Evolutionary conservation across 2,329 filamentous ascomycete genomes (phyloP), one percentile per base, ranked within the genome.

Genomic region (Purpureocillium lavendulum): DNA sequence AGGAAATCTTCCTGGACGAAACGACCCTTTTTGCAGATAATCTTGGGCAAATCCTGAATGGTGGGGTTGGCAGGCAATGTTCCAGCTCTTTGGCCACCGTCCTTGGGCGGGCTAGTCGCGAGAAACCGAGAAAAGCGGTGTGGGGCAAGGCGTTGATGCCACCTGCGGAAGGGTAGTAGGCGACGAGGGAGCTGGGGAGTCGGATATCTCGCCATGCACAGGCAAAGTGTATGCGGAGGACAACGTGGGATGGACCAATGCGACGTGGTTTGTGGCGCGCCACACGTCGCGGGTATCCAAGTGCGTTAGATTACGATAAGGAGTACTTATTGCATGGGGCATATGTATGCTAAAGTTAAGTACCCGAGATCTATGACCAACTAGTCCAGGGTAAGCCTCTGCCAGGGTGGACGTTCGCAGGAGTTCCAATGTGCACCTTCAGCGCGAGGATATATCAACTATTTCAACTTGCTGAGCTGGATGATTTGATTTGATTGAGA

Each of bases 1-100:
- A 35, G 16, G 7, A 13, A 35, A 21, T 6, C 33, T 24, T 35
- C 33, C 17, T 26, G 33, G 4, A 35, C 33, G 18, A 35, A 35
- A 7, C 33, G 33, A n/a, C 33, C 16, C 10, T 26, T 35, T n/a
- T 10, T 35, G 10, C 33, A 12, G 16, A 24, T 18, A n/a, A 35
- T 35, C 33, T 35, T 21, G 4, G 33, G 33, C 18, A 35, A n/a
- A 26, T 35, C 16, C 16, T 35, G 35, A 16, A 14, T 38, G 29
- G 38, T 43, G 28, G 30, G 36, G 12, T 40, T 30, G n/a, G n/a
- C n/a, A n/a, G n/a, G n/a, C n/a, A n/a, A n/a, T 29, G 8, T 12
- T 29, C 26, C 8, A 29, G 26, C 26, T 29, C 8, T 12, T 29
- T 12, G 26, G 26, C 26, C 12, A 29, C 26, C 8, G 8, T 29